Percentiles rank a stretch among this genome's conserved stretches.
Evolutionary conservation across 164 flowering plant species (phyloP).

Genomic region (Aristolochia contorta): DNA sequence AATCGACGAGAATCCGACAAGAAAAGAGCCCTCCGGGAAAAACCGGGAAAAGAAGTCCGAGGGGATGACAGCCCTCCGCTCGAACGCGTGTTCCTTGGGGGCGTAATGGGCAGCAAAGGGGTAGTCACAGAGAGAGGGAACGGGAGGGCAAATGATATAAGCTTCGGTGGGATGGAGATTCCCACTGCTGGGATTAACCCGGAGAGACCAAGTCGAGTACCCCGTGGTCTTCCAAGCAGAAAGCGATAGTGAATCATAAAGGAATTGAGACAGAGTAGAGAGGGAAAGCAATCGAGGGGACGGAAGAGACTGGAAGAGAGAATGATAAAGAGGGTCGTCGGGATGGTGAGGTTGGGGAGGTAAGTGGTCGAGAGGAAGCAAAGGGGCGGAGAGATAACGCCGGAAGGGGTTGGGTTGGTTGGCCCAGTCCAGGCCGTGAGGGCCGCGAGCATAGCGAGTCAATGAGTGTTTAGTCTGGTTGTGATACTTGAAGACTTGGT

Average conservation of each 20-base stretch:
- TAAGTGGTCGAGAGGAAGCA: slow-evolving; percentile 55
- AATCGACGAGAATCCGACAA: slow-evolving; percentile 71
- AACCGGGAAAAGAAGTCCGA: slow-evolving; percentile 25
- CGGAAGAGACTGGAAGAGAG: slow-evolving; percentile 47
- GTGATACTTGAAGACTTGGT: slow-evolving; percentile 66
- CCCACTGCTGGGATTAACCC: slow-evolving; percentile 97
- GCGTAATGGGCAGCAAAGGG: slow-evolving; percentile 84
- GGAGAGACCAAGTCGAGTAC: slow-evolving; percentile 78
- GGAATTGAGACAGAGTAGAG: slow-evolving; percentile 43
- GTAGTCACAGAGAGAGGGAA: slow-evolving; percentile 34
- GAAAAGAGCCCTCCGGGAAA: slow-evolving; percentile 45
- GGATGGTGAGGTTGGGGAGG: slow-evolving; percentile 11
- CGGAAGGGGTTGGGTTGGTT: slow-evolving; percentile 98
- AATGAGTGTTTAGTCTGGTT: slow-evolving; percentile 77
- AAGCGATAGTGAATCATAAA: slow-evolving; percentile 74
- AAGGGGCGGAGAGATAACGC: slow-evolving; percentile 55
- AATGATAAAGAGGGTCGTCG: slow-evolving; percentile 33
- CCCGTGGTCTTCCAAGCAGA: slow-evolving; percentile 92
- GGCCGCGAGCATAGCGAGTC: slow-evolving; percentile 69
- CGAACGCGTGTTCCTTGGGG: slow-evolving; percentile 71
- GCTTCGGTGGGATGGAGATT: slow-evolving; percentile 92
- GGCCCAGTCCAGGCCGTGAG: slow-evolving; percentile 91
- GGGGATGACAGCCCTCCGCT: slow-evolving; percentile 43
- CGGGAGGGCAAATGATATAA: slow-evolving; percentile 57
- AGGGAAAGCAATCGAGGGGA: slow-evolving; percentile 49